Evolutionary conservation across 2,329 filamentous ascomycete species (phyloP), one percentile per base, ranked within the genome.

Genomic region (Botrytis cinerea): DNA sequence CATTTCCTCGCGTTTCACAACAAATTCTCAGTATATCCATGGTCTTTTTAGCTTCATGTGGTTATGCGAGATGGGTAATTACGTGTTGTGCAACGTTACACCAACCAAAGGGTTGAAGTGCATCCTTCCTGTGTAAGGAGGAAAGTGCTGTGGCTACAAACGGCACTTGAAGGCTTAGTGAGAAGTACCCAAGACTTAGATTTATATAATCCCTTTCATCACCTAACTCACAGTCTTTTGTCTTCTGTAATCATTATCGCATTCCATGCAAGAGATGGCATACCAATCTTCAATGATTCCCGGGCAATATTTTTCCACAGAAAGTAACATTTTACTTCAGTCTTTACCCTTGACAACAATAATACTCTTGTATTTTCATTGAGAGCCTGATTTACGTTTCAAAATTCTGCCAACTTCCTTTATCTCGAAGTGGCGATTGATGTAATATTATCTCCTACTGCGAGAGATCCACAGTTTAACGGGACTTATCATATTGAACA

Each of bases 281-380:
- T 22, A 25, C 22, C 22, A 6, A 6, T 14, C 0, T 51, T 14
- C 22, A 1, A 25, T 4, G 1, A 2, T 51, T 51, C 10, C 0
- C 9, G 0, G 46, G 46, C 4, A 1, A 51, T 48, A 3, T 0
- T 25, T 48, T 9, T 25, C 10, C 4, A 2, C 9, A 48, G 8
- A 7, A 48, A 48, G 9, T 48, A 4, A 48, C 20, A 48, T 48
- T 12, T 4, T 48, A 12, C 4, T 4, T 48, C 9, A 12, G 10
- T 48, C 10, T 48, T 25, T 48, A 25, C 46, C 10, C 12, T 25
- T 48, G 46, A 25, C 46, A 48, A 48, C 22, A 48, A 12, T 4
- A 1, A 25, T 22, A 25, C 3, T 48, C 10, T 12, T 9, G 4
- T 0, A 48, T 9, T 25, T 10, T 9, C 46, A 25, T 25, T 14